Conservation (phyloP, 116 monocot genomes). For the Iris pallida region DNA sequence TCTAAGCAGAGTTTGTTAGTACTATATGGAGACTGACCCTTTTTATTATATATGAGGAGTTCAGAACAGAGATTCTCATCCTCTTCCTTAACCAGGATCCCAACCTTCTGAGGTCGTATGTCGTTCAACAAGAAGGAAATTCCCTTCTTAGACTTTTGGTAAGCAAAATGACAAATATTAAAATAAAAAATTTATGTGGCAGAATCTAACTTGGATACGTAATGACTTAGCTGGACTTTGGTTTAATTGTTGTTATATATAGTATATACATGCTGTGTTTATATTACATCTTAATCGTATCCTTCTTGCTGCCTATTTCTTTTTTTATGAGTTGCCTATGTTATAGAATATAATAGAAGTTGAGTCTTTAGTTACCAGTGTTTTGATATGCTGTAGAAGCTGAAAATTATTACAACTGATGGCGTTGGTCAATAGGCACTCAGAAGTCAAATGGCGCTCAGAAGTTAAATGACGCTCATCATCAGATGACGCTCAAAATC, state of each 20-base stretch:
- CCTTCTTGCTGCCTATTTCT: too few species aligned
- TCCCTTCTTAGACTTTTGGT: constrained; percentile 84
- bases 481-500: too few species aligned
- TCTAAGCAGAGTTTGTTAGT: not conserved
- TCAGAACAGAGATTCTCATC: constrained; percentile 97
- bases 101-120: constrained; percentile 72
- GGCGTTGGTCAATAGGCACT: too few species aligned
- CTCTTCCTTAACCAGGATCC: constrained; percentile 97
- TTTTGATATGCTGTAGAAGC: too few species aligned
- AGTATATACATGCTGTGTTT: not conserved
- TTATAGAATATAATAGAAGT: too few species aligned
- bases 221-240: too few species aligned
- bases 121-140: constrained; percentile 80
- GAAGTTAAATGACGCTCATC: too few species aligned
- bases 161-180: constrained; percentile 8
- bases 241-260: not conserved
- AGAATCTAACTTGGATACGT: not conserved
- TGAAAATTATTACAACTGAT: too few species aligned
- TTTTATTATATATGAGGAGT: constrained; percentile 14
- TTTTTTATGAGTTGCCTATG: too few species aligned
- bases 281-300: not conserved
- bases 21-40: not conserved
- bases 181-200: not conserved
- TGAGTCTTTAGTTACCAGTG: too few species aligned
- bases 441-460: too few species aligned